phyloP scores from a whole-genome alignment of 768 basidiomycete species.

The Suillus alpinus region DNA sequence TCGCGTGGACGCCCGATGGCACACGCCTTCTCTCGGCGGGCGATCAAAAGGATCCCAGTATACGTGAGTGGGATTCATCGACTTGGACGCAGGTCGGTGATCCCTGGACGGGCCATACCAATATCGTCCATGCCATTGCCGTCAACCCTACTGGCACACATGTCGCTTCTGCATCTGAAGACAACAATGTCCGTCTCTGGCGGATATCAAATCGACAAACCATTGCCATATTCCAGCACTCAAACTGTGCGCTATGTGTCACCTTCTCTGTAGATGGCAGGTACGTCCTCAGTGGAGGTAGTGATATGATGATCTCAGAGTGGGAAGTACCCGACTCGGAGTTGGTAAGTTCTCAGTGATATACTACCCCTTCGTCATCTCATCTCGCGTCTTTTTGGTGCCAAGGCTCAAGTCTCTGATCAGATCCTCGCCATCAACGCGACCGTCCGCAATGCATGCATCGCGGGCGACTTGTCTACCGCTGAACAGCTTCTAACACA shows the following conservation, averaged over 20 bases:
- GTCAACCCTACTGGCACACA: background rate
- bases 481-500: background rate
- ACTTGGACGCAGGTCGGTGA: background rate
- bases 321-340: background rate
- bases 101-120: background rate
- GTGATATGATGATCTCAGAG: background rate
- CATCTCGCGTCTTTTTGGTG: background rate
- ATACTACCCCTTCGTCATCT: background rate
- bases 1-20: background rate
- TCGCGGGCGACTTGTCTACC: background rate
- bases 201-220: background rate
- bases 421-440: background rate
- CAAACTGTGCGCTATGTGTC: background rate
- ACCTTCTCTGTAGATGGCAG: background rate
- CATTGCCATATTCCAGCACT: background rate
- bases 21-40: background rate
- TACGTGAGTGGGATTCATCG: background rate
- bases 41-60: background rate
- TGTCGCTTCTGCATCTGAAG: background rate
- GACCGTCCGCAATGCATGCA: background rate
- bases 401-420: background rate
- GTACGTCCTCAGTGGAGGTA: background rate
- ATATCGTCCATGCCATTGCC: background rate
- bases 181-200: background rate
- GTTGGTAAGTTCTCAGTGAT: background rate